A percentile compares a stretch with the other conserved stretches of the same genome.
phyloP scores from a whole-genome alignment of 1,139 yeast species.

The Dujonia santamariae region DNA sequence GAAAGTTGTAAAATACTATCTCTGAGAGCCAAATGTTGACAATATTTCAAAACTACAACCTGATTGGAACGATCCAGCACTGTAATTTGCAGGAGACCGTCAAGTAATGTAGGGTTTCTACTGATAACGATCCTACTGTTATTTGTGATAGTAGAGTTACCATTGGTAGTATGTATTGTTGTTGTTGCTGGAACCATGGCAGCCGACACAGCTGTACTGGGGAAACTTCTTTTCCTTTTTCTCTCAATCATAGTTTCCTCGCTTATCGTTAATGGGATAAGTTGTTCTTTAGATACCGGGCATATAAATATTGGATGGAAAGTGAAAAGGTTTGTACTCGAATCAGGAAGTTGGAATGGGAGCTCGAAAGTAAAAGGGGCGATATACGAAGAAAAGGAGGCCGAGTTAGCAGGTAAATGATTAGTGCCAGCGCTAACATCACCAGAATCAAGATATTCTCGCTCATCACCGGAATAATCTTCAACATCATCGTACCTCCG shows the following conservation, averaged over 20 bases:
- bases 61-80: conserved; percentile 2
- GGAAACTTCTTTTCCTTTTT: conserved; percentile 21
- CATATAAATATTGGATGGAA: conserved; percentile 89
- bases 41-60: conserved; percentile 42
- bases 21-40: conserved; percentile 43
- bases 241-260: conserved; percentile 15
- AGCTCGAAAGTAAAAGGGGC: conserved; percentile 33
- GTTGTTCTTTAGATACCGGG: conserved; percentile 85
- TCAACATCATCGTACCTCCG: background rate
- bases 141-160: background rate
- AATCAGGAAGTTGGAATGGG: conserved; percentile 44
- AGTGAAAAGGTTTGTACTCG: conserved; percentile 39
- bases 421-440: background rate
- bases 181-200: no score
- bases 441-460: background rate
- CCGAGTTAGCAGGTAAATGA: background rate
- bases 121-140: conserved; percentile 7
- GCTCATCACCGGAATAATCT: background rate
- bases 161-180: conserved; percentile 7
- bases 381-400: no score
- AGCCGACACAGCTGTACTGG: no score
- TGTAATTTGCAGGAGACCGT: conserved; percentile 1
- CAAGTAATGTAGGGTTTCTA: conserved; percentile 35
- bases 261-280: conserved; percentile 32
- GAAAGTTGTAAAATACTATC: conserved; percentile 48